A percentile compares a stretch with the other conserved stretches of the same genome.
Conservation (phyloP, 2,329 filamentous ascomycete species). For the Beauveria varroae region DNA sequence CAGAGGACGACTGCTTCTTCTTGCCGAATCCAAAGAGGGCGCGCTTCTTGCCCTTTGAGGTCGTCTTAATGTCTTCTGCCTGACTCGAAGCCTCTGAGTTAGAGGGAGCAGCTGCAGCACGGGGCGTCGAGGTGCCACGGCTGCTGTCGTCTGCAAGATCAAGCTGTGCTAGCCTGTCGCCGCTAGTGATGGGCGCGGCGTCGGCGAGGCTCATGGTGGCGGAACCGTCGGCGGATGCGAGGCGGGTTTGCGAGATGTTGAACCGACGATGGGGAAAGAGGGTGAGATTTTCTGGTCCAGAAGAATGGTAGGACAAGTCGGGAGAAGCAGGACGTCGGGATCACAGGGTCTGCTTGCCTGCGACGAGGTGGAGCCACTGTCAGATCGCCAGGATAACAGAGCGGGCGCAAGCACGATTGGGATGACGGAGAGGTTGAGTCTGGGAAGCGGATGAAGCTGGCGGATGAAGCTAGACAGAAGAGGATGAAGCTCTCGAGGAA, state of each 20-base stretch:
- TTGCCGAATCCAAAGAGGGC: conserved; percentile 55
- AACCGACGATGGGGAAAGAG: background rate
- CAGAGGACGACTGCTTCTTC: conserved; percentile 40
- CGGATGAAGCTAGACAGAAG: background rate
- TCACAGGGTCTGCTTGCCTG: conserved; percentile 10
- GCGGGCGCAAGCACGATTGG: background rate
- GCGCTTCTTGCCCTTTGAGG: conserved; percentile 42
- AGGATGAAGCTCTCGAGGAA: background rate
- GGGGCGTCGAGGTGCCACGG: conserved; percentile 24
- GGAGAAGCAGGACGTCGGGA: conserved; percentile 5
- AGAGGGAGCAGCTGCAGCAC: conserved; percentile 13
- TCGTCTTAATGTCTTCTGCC: conserved; percentile 19
- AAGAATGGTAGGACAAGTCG: background rate
- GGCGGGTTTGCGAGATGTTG: background rate
- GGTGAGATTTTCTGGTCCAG: background rate
- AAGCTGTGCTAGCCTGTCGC: conserved; percentile 9
- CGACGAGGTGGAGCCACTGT: conserved; percentile 9
- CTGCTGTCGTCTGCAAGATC: conserved; percentile 21
- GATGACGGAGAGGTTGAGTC: background rate
- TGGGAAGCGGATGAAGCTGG: background rate
- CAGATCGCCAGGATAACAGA: conserved; percentile 10
- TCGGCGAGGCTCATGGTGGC: conserved; percentile 10
- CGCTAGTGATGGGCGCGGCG: conserved; percentile 7
- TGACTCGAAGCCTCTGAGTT: conserved; percentile 19
- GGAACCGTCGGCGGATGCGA: background rate